A percentile compares a stretch with the other conserved stretches of the same genome.
Conservation (phyloP, 345 rosid genomes). For the Eucalyptus caleyi region DNA sequence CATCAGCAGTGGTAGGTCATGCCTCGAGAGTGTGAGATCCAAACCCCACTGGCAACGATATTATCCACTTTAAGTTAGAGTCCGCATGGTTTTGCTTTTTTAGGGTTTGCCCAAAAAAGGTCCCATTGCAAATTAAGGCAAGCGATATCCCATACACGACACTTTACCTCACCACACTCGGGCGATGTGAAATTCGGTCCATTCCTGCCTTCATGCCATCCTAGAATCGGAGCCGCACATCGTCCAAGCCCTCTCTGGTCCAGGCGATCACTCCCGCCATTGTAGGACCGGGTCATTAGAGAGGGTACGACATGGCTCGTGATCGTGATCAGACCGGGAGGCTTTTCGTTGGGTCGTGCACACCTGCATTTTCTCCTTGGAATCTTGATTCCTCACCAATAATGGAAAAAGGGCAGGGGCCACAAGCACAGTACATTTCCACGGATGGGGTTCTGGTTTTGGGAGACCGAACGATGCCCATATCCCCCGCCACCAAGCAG, state of each 20-base stretch:
- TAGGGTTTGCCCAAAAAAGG: too few relatives aligned
- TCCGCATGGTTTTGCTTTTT: rapidly evolving
- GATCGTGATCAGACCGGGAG: background rate
- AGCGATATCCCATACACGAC: rapidly evolving
- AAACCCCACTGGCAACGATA: too few relatives aligned
- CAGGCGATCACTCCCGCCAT: rapidly evolving
- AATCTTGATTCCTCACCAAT: background rate
- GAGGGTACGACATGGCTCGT: background rate
- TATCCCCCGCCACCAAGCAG: background rate
- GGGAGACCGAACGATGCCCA: background rate
- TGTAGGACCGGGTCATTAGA: too few relatives aligned
- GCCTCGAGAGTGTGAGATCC: too few relatives aligned
- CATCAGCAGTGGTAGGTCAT: background rate
- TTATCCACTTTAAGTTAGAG: too few relatives aligned
- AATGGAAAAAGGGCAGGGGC: background rate
- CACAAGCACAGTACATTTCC: background rate
- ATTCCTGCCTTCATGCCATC: too few relatives aligned
- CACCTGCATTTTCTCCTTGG: background rate
- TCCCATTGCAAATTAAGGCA: too few relatives aligned
- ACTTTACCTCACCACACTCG: too few relatives aligned
- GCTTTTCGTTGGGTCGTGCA: background rate
- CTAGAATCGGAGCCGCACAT: too few relatives aligned
- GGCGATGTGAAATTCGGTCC: too few relatives aligned
- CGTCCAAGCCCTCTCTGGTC: too few relatives aligned
- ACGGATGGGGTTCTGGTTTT: background rate